A percentile compares a stretch with the other conserved stretches of the same genome.
phyloP scores from a whole-genome alignment of 441 rosid species.

The Pelargonium citronellum region DNA sequence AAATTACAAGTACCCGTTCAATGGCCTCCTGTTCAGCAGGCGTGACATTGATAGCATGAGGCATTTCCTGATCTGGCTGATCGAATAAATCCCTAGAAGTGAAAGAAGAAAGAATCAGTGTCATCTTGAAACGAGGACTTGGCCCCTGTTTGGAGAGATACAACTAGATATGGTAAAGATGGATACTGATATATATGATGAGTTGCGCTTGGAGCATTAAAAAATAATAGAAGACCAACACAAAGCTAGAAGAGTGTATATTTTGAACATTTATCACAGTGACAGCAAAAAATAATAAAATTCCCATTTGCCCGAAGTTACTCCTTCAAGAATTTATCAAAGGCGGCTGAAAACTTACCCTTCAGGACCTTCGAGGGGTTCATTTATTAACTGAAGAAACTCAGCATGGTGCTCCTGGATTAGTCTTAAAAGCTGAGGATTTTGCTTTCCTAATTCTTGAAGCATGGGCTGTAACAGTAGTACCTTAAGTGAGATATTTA shows the following conservation, averaged over 20 bases:
- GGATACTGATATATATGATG: too few relatives aligned
- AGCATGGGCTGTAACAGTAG: conserved; percentile 81
- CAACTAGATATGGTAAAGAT: too few relatives aligned
- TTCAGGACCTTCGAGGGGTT: conserved; percentile 82
- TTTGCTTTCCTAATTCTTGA: conserved; percentile 96
- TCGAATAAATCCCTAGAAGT: conserved; percentile 63
- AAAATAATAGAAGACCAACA: not conserved
- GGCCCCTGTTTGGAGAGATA: too few relatives aligned
- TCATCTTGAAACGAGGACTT: not conserved
- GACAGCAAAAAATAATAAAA: not conserved
- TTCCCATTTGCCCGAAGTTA: not conserved
- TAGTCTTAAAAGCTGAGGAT: conserved; percentile 80
- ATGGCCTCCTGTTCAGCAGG: conserved; percentile 93
- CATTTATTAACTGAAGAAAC: conserved; percentile 86
- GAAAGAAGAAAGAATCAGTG: not conserved
- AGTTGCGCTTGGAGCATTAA: not conserved
- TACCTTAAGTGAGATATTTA: conserved; percentile 17
- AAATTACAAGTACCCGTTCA: conserved; percentile 46
- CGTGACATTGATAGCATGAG: conserved; percentile 85
- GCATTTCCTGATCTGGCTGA: conserved; percentile 85
- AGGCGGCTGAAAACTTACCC: conserved; percentile 48
- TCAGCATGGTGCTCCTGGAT: conserved; percentile 91
- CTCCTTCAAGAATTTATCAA: not conserved
- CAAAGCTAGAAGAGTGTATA: too few relatives aligned
- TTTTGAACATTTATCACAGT: not conserved